phyloP scores from a whole-genome alignment of 805 yeast genomes.

The Middelhovenomyces tepae region DNA sequence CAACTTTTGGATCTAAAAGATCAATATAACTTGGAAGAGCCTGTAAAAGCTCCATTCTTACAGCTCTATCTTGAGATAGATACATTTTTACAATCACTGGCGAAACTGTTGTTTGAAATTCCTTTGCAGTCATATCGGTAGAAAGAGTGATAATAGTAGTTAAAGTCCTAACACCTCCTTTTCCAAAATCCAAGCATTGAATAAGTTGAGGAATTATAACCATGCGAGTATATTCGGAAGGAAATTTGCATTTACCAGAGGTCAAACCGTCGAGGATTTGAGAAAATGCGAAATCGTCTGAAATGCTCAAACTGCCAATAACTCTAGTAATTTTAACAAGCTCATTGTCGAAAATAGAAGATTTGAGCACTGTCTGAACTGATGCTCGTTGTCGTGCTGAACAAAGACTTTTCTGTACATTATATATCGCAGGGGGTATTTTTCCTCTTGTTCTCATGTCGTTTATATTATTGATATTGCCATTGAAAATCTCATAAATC shows the following conservation, averaged over 20 bases:
- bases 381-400: too few species aligned
- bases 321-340: too few species aligned
- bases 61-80: slow-evolving; percentile 61
- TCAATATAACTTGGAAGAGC: slow-evolving; percentile 48
- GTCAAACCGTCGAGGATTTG: slow-evolving; percentile 9
- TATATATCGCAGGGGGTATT: too few species aligned
- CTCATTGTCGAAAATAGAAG: too few species aligned
- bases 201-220: slow-evolving; percentile 65
- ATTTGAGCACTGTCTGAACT: too few species aligned
- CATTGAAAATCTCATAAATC: slow-evolving; percentile 39
- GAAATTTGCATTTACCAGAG: slow-evolving; percentile 24
- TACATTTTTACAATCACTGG: slow-evolving; percentile 61
- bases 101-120: slow-evolving; percentile 37
- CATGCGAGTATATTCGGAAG: slow-evolving; percentile 48
- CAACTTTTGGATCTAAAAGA: slow-evolving; percentile 46
- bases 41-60: slow-evolving; percentile 62
- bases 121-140: slow-evolving; percentile 24
- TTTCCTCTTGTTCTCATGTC: too few species aligned
- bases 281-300: slow-evolving; percentile 12
- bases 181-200: slow-evolving; percentile 26
- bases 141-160: slow-evolving; percentile 26
- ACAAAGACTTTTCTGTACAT: too few species aligned
- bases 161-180: slow-evolving; percentile 25
- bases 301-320: too few species aligned
- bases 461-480: too few species aligned